phyloP scores from a whole-genome alignment of 306 rosid species.

The Potentilla sterilis region DNA sequence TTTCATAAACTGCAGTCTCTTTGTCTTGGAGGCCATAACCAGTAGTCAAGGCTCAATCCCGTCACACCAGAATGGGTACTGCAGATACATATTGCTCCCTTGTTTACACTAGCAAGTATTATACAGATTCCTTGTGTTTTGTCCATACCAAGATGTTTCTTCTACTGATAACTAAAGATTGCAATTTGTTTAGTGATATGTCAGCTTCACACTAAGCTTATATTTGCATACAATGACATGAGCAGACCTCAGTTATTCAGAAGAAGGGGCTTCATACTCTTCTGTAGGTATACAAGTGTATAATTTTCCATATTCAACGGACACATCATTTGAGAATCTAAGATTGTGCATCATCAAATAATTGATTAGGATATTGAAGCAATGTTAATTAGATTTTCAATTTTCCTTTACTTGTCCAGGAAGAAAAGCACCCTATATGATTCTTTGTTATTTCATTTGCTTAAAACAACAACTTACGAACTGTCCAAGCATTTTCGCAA shows the following conservation, averaged over 20 bases:
- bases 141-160: neutral
- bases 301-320: no score
- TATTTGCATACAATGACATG: neutral
- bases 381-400: no score
- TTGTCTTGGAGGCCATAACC: neutral
- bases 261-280: neutral
- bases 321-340: no score
- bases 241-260: neutral
- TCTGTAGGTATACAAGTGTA: neutral
- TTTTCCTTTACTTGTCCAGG: no score
- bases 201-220: neutral
- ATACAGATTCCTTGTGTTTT: neutral
- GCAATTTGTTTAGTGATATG: neutral
- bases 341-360: no score
- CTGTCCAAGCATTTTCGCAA: no score
- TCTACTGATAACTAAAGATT: neutral
- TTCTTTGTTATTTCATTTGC: no score
- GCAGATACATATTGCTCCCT: neutral
- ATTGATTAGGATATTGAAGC: no score
- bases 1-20: slow-evolving; percentile 19
- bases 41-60: neutral
- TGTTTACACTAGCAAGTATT: neutral
- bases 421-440: no score
- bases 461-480: no score
- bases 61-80: neutral